Evolutionary conservation across 306 rosid genomes (phyloP).

Genomic region (Abrus pulchellus): DNA sequence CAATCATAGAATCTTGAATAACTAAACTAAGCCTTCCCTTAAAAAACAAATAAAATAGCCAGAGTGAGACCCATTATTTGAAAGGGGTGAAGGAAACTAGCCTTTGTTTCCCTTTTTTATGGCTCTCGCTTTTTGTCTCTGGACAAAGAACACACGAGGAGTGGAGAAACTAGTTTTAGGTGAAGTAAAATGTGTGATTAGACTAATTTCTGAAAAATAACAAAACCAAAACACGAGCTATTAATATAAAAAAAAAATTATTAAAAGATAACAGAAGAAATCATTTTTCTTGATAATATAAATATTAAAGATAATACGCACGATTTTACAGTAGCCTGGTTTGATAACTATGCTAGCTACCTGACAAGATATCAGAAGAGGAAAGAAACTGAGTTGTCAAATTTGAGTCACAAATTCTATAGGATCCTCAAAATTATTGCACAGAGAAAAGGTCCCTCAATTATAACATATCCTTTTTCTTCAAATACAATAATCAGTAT

Average conservation of each 20-base stretch:
- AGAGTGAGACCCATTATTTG: too few species aligned
- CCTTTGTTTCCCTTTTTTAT: too few species aligned
- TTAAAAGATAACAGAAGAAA: too few species aligned
- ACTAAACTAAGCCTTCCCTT: too few species aligned
- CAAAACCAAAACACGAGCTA: neutral
- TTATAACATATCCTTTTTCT: conserved; percentile 44
- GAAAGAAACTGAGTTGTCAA: conserved; percentile 44
- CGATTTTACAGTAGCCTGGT: neutral
- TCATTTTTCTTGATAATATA: neutral
- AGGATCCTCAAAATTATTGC: conserved; percentile 42
- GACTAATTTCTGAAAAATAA: neutral
- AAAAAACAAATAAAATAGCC: too few species aligned
- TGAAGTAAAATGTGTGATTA: neutral
- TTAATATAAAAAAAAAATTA: neutral
- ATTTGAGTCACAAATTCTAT: conserved; percentile 42
- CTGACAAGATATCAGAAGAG: conserved; percentile 22
- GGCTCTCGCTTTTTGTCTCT: too few species aligned
- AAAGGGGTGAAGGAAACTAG: too few species aligned
- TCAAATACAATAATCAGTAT: conserved; percentile 11
- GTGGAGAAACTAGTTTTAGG: too few species aligned
- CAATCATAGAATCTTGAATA: too few species aligned
- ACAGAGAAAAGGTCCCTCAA: conserved; percentile 48
- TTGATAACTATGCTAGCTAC: conserved; percentile 1
- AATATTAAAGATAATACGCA: neutral
- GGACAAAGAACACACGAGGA: too few species aligned